These are phyloP conservation scores for Yarrowia galli DNA, from an alignment of 1,139 yeast genomes.

Conservation along the genomic window DNA sequence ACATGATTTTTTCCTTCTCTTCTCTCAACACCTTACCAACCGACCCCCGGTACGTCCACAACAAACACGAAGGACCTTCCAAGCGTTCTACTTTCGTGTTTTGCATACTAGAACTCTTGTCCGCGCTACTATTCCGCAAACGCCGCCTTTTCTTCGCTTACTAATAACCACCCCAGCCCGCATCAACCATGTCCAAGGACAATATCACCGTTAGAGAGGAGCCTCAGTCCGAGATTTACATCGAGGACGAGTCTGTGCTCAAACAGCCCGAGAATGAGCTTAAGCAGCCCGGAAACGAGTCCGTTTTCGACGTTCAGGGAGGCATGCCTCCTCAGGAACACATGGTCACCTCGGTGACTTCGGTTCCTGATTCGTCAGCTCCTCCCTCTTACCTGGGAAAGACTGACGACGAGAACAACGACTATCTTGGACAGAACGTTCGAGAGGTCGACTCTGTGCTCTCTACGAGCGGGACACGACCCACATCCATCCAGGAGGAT, in stretches of 20 bases:
- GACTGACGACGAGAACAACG: conserved; percentile 8
- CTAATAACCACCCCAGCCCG: conserved; percentile 11
- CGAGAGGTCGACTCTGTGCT: conserved; percentile 14
- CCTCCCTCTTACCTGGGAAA: conserved; percentile 2
- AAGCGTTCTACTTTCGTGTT: conserved; percentile 40
- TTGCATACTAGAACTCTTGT: conserved; percentile 36
- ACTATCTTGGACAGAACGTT: conserved; percentile 6
- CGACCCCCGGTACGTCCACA: conserved; percentile 10
- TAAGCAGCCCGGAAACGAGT: background rate
- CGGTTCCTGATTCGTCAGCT: conserved; percentile 4
- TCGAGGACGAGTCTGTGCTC: conserved; percentile 17
- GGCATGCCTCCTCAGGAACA: background rate
- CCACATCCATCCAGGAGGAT: background rate
- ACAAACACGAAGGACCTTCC: conserved; percentile 39
- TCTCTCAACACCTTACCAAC: conserved; percentile 3
- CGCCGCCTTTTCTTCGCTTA: background rate
- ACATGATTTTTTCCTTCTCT: conserved; percentile 12
- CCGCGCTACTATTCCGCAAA: background rate
- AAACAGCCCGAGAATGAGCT: background rate
- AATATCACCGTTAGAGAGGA: conserved; percentile 10
- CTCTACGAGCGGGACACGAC: background rate
- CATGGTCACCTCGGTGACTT: background rate
- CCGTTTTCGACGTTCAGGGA: conserved; percentile 11
- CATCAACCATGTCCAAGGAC: conserved; percentile 19
- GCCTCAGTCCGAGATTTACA: background rate